phyloP scores from a whole-genome alignment of 495 filamentous ascomycete species.

The Pseudotulostoma volvatum region DNA sequence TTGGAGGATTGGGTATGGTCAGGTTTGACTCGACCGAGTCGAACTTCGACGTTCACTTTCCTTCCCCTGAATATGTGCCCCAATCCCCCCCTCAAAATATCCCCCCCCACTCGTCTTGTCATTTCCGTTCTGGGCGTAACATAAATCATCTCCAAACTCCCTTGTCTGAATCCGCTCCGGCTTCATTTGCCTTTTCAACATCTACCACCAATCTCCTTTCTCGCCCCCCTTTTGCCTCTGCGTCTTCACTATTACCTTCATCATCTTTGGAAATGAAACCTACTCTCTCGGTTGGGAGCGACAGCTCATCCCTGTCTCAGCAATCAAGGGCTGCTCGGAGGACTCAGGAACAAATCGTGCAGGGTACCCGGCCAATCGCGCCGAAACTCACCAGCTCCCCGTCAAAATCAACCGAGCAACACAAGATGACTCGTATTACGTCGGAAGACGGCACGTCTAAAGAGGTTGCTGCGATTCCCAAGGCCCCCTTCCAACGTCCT shows the following conservation, averaged over 20 bases:
- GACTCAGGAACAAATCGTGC: conserved; percentile 28
- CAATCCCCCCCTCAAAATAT: conserved; percentile 18
- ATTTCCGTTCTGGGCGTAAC: conserved; percentile 12
- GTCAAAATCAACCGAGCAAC: conserved; percentile 13
- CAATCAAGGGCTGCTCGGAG: conserved; percentile 26
- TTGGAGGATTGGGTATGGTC: conserved; percentile 29
- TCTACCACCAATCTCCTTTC: conserved; percentile 8
- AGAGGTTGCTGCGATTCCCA: conserved; percentile 46
- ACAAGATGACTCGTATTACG: conserved; percentile 38
- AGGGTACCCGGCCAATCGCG: conserved; percentile 27
- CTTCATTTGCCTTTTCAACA: conserved; percentile 20
- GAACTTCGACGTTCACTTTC: conserved; percentile 17
- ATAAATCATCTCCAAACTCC: conserved; percentile 15
- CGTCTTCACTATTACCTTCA: conserved; percentile 3
- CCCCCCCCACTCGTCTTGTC: conserved; percentile 14
- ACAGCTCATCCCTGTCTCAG: conserved; percentile 13
- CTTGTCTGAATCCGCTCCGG: conserved; percentile 13
- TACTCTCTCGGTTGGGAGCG: conserved; percentile 20
- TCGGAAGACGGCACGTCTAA: conserved; percentile 44
- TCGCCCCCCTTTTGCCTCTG: conserved; percentile 1
- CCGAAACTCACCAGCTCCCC: conserved; percentile 24
- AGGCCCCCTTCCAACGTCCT: conserved; percentile 58
- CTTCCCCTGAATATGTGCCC: conserved; percentile 20
- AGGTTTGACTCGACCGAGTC: conserved; percentile 24
- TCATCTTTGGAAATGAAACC: conserved; percentile 21